A percentile compares a stretch with the other conserved stretches of the same genome.
Conservation (phyloP, 306 rosid genomes). For the Inga leiocalycina region DNA sequence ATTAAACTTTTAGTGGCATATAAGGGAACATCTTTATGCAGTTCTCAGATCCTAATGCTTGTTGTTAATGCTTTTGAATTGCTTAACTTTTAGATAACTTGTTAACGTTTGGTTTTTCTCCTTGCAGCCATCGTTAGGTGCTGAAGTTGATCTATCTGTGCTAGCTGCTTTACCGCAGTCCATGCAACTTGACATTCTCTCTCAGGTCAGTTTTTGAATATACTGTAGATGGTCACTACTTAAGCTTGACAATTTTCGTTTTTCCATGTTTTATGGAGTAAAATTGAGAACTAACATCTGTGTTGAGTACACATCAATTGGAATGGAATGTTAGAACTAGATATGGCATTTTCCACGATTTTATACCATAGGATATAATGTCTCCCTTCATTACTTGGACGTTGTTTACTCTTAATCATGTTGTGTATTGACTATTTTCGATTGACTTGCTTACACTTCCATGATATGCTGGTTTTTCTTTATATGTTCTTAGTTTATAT, state of each 20-base stretch:
- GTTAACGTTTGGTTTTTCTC: conserved; percentile 17
- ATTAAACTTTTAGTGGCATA: background rate
- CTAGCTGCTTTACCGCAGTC: conserved; percentile 92
- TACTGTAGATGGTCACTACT: conserved; percentile 1
- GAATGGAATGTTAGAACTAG: conserved; percentile 20
- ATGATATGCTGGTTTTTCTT: conserved; percentile 16
- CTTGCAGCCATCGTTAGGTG: conserved; percentile 64
- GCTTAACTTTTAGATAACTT: conserved; percentile 12
- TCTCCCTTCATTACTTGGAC: background rate
- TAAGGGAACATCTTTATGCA: conserved; percentile 10
- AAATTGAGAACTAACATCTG: background rate
- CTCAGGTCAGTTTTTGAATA: conserved; percentile 56
- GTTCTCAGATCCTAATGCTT: conserved; percentile 16
- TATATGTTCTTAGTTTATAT: conserved; percentile 11
- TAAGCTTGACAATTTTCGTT: conserved; percentile 13
- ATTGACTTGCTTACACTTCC: conserved; percentile 12
- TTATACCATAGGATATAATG: background rate
- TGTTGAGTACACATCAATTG: conserved; percentile 13
- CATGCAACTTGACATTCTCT: conserved; percentile 84
- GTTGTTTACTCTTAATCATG: conserved; percentile 3
- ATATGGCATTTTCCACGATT: conserved; percentile 17
- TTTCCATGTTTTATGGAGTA: conserved; percentile 5
- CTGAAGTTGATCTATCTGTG: conserved; percentile 72
- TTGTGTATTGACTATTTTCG: background rate
- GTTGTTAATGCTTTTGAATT: background rate